Percentiles rank a stretch among this genome's conserved stretches.
phyloP scores from a whole-genome alignment of 176 grass and related monocot genomes.

The Raddia guianensis region DNA sequence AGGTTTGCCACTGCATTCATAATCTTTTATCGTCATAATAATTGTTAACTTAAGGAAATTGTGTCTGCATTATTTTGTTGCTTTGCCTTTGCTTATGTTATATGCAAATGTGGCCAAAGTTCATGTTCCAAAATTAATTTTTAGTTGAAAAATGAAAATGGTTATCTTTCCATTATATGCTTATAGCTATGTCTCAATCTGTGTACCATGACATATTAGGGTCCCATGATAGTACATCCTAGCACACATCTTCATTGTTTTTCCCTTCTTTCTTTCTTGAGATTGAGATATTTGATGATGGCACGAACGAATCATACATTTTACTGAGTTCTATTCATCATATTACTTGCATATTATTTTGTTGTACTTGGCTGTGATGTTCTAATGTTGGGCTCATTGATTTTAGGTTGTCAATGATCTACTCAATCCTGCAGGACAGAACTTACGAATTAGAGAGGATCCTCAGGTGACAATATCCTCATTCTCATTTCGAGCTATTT shows the following conservation, averaged over 20 bases:
- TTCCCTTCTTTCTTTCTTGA: conserved; percentile 19
- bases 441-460: conserved; percentile 96
- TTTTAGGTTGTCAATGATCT: conserved; percentile 97
- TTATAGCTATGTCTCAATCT: not conserved
- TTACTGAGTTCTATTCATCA: conserved; percentile 4
- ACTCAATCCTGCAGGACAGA: conserved; percentile 96
- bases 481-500: conserved; percentile 37
- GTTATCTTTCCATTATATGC: not conserved
- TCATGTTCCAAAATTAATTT: conserved; percentile 15
- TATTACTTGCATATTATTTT: conserved; percentile 11
- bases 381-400: conserved; percentile 33
- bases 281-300: not conserved
- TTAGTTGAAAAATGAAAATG: not conserved
- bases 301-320: not conserved
- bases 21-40: conserved; percentile 31
- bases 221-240: conserved; percentile 6
- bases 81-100: conserved; percentile 16
- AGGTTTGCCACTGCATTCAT: conserved; percentile 57
- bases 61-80: not conserved
- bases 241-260: not conserved
- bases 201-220: not conserved
- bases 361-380: conserved; percentile 11
- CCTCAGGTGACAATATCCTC: conserved; percentile 65
- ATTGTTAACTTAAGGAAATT: conserved; percentile 32
- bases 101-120: not conserved